Base-by-base conservation (phyloP, 345 rosid genomes). In the Populus euphratica region DNA sequence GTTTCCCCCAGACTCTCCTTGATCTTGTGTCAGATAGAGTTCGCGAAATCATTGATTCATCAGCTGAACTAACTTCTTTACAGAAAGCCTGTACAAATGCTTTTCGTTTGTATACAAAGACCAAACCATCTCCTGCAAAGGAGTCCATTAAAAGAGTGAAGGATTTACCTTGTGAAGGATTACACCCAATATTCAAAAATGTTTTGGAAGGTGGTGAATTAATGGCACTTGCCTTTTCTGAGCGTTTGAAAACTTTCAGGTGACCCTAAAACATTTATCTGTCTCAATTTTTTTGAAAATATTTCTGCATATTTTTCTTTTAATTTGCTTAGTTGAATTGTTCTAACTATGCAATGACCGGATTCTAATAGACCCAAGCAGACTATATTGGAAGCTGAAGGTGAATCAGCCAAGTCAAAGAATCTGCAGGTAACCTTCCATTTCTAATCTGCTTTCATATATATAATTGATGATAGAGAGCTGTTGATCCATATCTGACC, bases 311-410 rank as follows among this genome's bases (percentile, higher is more conserved):
- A 11, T 33, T 41, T 69, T 70, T 44, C 35, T 63, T 3, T 25
- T 18, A 65, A 10, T 64, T 35, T 70, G 20, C 49, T 13, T 72
- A 21, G 6, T 59, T 59, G 54, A 44, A 59, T 54, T 75, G 59
- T n/a, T 65, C 77, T 81, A 56, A 77, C 52, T 21, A 9, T 49
- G 72, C 36, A 69, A 78, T 84, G 74, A 21, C 38, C 84, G 78
- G 83, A 80, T 33, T 84, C 13, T 85, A 41, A 78, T 85, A 96
- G 99, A 82, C 99, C 98, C 49, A 96, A 91, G 90, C 98, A 91
- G 86, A 96, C 99, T 27, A 89, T 96, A 83, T 83, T 96, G 85
- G 99, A 96, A 88, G 91, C 98, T 75, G 98, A 96, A 91, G 98
- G 97, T 81, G 97, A 90, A 83, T 90, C 94, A 74, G 85, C 94